A percentile compares a stretch with the other conserved stretches of the same genome.
These are phyloP conservation scores for Macrolepiota dolichaula DNA, from an alignment of 768 basidiomycete genomes.

Conservation along the genomic window DNA sequence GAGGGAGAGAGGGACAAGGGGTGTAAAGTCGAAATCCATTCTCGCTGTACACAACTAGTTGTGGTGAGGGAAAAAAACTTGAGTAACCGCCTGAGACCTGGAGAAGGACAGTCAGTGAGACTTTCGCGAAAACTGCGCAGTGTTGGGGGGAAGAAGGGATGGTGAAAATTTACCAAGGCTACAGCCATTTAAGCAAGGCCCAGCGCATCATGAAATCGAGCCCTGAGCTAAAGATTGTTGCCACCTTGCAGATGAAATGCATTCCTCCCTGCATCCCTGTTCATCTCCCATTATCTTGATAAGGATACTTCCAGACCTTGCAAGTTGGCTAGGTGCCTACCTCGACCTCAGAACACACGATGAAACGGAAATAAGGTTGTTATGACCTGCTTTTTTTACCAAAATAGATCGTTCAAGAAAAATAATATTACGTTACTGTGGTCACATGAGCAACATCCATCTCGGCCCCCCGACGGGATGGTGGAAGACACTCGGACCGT, in stretches of 20 bases:
- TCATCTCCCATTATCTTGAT: not conserved
- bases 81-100: not conserved
- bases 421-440: not conserved
- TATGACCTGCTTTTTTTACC: too few relatives aligned
- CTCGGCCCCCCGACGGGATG: not conserved
- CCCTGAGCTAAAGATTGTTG: constrained; percentile 4
- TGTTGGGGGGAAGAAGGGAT: constrained; percentile 1
- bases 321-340: too few relatives aligned
- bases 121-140: not conserved
- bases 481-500: constrained; percentile 4
- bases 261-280: not conserved
- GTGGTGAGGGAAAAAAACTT: not conserved
- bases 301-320: not conserved
- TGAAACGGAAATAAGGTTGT: too few relatives aligned
- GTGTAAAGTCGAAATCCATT: constrained; percentile 11
- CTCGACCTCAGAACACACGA: too few relatives aligned
- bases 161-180: not conserved
- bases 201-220: not conserved
- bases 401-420: too few relatives aligned
- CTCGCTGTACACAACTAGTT: not conserved
- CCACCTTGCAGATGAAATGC: not conserved
- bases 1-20: constrained; percentile 17
- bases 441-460: not conserved
- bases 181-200: not conserved
- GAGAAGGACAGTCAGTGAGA: not conserved